A percentile compares a stretch with the other conserved stretches of the same genome.
phyloP scores from a whole-genome alignment of 352 stramenopile species.

The Phytophthora melonis region DNA sequence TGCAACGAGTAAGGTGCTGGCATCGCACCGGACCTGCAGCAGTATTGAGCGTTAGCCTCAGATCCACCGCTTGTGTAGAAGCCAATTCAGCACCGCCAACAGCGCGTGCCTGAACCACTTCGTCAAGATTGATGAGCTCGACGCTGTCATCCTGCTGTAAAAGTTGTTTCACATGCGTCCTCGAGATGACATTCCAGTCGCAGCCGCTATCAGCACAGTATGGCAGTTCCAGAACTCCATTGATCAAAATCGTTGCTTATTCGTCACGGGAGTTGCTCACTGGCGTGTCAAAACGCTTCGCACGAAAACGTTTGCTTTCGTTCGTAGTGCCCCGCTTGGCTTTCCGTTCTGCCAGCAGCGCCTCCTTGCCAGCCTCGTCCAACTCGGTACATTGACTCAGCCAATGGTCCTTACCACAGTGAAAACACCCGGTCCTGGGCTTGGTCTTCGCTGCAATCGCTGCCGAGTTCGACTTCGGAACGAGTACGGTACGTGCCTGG shows the following conservation, averaged over 20 bases:
- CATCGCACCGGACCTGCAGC: slow-evolving; percentile 2
- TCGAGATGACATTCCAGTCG: slow-evolving; percentile 19
- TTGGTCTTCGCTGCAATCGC: slow-evolving; percentile 7
- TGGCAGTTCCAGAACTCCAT: neutral
- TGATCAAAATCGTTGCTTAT: slow-evolving; percentile 2
- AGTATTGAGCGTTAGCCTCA: slow-evolving; percentile 5
- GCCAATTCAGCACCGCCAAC: neutral
- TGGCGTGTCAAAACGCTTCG: neutral
- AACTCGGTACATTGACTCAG: slow-evolving; percentile 10
- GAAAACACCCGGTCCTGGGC: slow-evolving; percentile 15
- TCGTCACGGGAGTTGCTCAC: neutral
- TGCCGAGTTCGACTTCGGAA: neutral
- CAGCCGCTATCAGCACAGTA: slow-evolving; percentile 29
- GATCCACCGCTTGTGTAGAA: neutral
- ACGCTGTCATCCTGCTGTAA: neutral
- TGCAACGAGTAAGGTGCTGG: slow-evolving; percentile 1
- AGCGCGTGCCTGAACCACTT: neutral
- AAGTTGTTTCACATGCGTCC: slow-evolving; percentile 6
- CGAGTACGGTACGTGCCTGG: neutral
- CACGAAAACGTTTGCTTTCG: neutral
- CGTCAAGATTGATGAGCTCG: neutral
- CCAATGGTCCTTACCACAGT: slow-evolving; percentile 28
- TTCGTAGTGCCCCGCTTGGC: neutral
- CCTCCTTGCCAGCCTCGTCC: slow-evolving; percentile 11
- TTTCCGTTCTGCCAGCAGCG: slow-evolving; percentile 7